A percentile compares a stretch with the other conserved stretches of the same genome.
These are phyloP conservation scores for Epichloe coenophiala DNA, from an alignment of 2,329 filamentous ascomycete species.

Conservation along the genomic window DNA sequence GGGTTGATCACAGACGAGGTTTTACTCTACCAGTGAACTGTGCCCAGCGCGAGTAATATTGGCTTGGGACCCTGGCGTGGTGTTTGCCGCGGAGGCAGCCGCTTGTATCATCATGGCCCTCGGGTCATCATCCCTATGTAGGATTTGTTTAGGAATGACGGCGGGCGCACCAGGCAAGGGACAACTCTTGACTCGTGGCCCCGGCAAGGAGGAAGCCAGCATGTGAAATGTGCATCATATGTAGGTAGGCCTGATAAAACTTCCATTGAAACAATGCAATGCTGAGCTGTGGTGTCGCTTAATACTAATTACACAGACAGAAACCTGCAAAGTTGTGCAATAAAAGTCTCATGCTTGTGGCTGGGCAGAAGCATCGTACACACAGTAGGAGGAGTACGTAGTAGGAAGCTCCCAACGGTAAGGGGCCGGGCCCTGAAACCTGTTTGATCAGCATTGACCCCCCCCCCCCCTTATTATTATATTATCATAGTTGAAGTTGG, in stretches of 20 bases:
- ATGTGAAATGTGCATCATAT: background rate
- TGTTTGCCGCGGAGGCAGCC: background rate
- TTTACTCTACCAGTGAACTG: background rate
- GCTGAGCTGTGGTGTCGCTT: background rate
- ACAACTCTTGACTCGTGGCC: no score
- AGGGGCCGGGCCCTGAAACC: background rate
- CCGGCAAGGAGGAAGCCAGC: background rate
- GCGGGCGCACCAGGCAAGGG: no score
- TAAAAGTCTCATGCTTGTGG: no score
- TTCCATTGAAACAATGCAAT: background rate
- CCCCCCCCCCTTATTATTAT: no score
- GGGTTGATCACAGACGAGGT: background rate
- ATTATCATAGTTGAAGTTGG: no score
- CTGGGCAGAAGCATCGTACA: no score
- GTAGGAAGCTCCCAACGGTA: no score
- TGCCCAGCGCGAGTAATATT: background rate
- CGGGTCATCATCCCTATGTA: background rate
- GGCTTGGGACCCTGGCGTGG: background rate
- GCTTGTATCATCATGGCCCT: background rate
- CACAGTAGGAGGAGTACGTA: no score
- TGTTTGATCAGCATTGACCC: background rate
- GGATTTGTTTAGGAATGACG: background rate
- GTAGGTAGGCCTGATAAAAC: background rate
- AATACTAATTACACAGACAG: background rate
- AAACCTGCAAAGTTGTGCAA: background rate